phyloP scores from a whole-genome alignment of 2,329 filamentous ascomycete genomes.

The Diaporthe sp. region DNA sequence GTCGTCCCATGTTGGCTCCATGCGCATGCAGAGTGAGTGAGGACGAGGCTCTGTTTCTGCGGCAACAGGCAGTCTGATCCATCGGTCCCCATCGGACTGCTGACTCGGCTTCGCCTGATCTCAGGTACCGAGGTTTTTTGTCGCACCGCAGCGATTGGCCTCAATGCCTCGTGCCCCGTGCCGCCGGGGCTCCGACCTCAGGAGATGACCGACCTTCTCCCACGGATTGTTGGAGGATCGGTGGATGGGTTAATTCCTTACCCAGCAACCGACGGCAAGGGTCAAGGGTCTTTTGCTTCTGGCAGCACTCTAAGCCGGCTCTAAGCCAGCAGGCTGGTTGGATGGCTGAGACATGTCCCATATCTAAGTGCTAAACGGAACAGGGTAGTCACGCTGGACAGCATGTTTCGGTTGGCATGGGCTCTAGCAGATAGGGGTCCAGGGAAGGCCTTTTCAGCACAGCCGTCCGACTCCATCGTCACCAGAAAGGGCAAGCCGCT shows the following conservation, averaged over 20 bases:
- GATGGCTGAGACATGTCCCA: conserved; percentile 28
- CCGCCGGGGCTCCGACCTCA: conserved; percentile 11
- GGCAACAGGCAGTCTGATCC: conserved; percentile 35
- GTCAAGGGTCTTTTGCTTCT: conserved; percentile 24
- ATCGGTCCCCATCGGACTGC: conserved; percentile 12
- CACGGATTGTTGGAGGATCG: conserved; percentile 1
- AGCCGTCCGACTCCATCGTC: conserved; percentile 17
- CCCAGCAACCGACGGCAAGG: conserved; percentile 27
- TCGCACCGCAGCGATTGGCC: conserved; percentile 5
- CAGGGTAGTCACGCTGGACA: conserved; percentile 10
- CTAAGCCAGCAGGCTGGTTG: conserved; percentile 27
- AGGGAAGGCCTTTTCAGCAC: conserved; percentile 13
- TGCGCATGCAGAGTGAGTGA: conserved; percentile 28
- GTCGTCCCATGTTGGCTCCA: conserved; percentile 26
- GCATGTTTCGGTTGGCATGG: conserved; percentile 6
- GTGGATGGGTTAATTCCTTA: conserved; percentile 25
- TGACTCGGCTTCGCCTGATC: conserved; percentile 18
- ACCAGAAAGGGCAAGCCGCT: conserved; percentile 24
- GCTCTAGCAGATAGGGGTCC: conserved; percentile 22
- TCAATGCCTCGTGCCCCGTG: neutral
- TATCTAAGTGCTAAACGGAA: neutral
- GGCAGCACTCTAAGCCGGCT: conserved; percentile 21
- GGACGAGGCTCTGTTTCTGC: conserved; percentile 38
- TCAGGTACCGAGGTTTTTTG: conserved; percentile 9
- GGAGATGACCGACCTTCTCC: conserved; percentile 3